These are phyloP conservation scores for Penicillium sp. DNA, from an alignment of 2,329 filamentous ascomycete species.

Conservation along the genomic window DNA sequence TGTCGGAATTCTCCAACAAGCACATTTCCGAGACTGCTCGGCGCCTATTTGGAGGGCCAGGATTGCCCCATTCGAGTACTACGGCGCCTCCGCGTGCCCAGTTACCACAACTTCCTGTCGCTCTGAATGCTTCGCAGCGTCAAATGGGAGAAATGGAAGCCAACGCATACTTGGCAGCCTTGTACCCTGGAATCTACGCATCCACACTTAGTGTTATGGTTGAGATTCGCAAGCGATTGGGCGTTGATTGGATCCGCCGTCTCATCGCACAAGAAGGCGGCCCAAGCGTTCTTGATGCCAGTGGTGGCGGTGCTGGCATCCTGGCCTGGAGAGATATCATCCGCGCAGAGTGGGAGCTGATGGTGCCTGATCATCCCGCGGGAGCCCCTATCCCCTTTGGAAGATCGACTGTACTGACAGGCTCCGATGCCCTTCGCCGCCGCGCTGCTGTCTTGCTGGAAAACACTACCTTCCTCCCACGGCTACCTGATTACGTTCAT, in stretches of 20 bases:
- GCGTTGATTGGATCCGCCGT: slow-evolving; percentile 57
- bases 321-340: slow-evolving; percentile 68
- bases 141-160: slow-evolving; percentile 62
- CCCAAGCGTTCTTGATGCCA: slow-evolving; percentile 59
- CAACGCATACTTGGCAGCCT: slow-evolving; percentile 57
- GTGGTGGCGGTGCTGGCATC: slow-evolving; percentile 60
- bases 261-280: slow-evolving; percentile 57
- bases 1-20: slow-evolving; percentile 66
- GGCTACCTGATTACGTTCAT: slow-evolving; percentile 81
- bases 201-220: slow-evolving; percentile 55
- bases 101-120: slow-evolving; percentile 57
- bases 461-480: slow-evolving; percentile 87
- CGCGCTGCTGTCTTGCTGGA: slow-evolving; percentile 74
- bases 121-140: slow-evolving; percentile 54
- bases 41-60: slow-evolving; percentile 70
- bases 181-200: slow-evolving; percentile 63
- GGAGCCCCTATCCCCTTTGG: slow-evolving; percentile 51
- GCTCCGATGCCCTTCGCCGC: slow-evolving; percentile 69
- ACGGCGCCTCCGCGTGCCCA: slow-evolving; percentile 57
- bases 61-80: slow-evolving; percentile 72
- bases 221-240: slow-evolving; percentile 60
- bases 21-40: slow-evolving; percentile 74
- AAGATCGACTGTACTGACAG: slow-evolving; percentile 77
- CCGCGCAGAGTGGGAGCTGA: slow-evolving; percentile 74
- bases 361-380: slow-evolving; percentile 49